Evolutionary conservation across 495 filamentous ascomycete genomes (phyloP).

Genomic region (Physcia stellaris): DNA sequence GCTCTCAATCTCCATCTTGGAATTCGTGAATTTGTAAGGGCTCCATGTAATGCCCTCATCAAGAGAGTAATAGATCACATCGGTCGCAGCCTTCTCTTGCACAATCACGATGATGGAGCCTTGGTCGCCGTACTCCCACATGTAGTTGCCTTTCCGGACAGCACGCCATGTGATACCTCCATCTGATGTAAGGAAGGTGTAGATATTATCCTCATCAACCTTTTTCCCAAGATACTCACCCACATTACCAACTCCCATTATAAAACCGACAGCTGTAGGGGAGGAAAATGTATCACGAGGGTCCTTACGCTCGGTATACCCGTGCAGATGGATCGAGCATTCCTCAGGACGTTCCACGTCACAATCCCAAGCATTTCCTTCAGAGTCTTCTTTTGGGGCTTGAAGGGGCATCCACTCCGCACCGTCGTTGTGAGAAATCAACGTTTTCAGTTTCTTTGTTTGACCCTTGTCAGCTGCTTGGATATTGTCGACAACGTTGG

Average conservation of each 20-base stretch:
- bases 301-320: slow-evolving; percentile 80
- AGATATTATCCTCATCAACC: slow-evolving; percentile 42
- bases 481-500: slow-evolving; percentile 72
- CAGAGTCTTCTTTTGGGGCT: slow-evolving; percentile 52
- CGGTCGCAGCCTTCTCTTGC: slow-evolving; percentile 45
- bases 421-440: slow-evolving; percentile 94
- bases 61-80: slow-evolving; percentile 58
- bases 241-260: slow-evolving; percentile 87
- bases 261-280: slow-evolving; percentile 74
- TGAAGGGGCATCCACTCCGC: slow-evolving; percentile 63
- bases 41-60: slow-evolving; percentile 69
- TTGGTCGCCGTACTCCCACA: slow-evolving; percentile 91
- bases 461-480: slow-evolving; percentile 44
- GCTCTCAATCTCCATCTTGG: slow-evolving; percentile 53
- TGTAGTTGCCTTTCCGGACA: slow-evolving; percentile 70
- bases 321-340: slow-evolving; percentile 85
- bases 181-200: slow-evolving; percentile 80
- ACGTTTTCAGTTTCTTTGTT: slow-evolving; percentile 68
- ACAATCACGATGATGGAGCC: slow-evolving; percentile 85
- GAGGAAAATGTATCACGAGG: slow-evolving; percentile 74
- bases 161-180: slow-evolving; percentile 79
- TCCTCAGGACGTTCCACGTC: slow-evolving; percentile 37
- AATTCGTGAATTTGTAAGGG: slow-evolving; percentile 56
- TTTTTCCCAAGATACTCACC: slow-evolving; percentile 46
- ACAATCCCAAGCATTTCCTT: slow-evolving; percentile 60